phyloP scores from a whole-genome alignment of 768 basidiomycete genomes.

The Lyophyllum shimeji region DNA sequence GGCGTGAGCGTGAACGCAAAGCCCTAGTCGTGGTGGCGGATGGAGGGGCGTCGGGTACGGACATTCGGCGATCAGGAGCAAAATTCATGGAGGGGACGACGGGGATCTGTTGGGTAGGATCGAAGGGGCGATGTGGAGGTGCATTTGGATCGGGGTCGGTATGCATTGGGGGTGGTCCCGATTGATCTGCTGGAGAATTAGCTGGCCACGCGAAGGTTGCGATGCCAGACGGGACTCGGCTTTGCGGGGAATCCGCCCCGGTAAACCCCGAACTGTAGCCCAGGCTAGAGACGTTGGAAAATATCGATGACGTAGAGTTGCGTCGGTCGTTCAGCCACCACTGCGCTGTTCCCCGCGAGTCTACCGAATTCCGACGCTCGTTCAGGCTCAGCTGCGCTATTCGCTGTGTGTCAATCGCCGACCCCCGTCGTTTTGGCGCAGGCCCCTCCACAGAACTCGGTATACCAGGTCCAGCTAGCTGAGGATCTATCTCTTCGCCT shows the following conservation, averaged over 20 bases:
- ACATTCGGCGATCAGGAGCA: slow-evolving; percentile 72
- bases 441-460: slow-evolving; percentile 67
- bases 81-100: slow-evolving; percentile 63
- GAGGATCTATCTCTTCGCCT: slow-evolving; percentile 65
- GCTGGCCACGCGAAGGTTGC: slow-evolving; percentile 75
- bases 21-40: slow-evolving; percentile 45
- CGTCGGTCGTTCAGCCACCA: slow-evolving; percentile 71
- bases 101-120: slow-evolving; percentile 35
- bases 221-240: slow-evolving; percentile 59
- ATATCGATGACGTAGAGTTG: slow-evolving; percentile 70
- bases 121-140: slow-evolving; percentile 44
- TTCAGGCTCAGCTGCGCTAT: slow-evolving; percentile 75
- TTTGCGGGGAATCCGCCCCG: slow-evolving; percentile 62
- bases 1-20: slow-evolving; percentile 67
- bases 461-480: slow-evolving; percentile 67
- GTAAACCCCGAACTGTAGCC: slow-evolving; percentile 57
- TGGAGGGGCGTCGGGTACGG: slow-evolving; percentile 60
- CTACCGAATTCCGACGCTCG: slow-evolving; percentile 77
- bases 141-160: slow-evolving; percentile 47
- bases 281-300: slow-evolving; percentile 57
- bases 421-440: slow-evolving; percentile 80
- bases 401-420: slow-evolving; percentile 75
- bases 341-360: slow-evolving; percentile 49
- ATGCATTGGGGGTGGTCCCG: slow-evolving; percentile 36
- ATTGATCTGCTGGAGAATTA: slow-evolving; percentile 33